Conservation (phyloP, 768 basidiomycete genomes). For the Lyophyllum shimeji region DNA sequence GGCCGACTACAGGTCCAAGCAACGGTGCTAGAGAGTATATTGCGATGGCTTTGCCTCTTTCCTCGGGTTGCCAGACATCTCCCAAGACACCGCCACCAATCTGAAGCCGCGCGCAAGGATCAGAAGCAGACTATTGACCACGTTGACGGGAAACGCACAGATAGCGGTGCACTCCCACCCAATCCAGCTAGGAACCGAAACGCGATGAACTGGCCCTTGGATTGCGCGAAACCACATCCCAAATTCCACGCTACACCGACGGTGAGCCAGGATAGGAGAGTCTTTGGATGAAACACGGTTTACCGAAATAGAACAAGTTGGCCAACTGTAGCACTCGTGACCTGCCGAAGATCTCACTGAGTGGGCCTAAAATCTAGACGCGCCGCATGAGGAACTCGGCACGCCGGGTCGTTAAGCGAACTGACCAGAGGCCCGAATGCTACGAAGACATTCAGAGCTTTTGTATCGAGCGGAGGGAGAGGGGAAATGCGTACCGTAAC, state of each 20-base stretch:
- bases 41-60: constrained; percentile 63
- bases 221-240: constrained; percentile 64
- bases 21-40: constrained; percentile 66
- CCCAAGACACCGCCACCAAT: constrained; percentile 65
- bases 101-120: constrained; percentile 24
- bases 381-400: background rate
- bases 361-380: constrained; percentile 49
- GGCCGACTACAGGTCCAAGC: constrained; percentile 65
- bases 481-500: constrained; percentile 47
- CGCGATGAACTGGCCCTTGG: constrained; percentile 53
- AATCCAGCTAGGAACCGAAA: constrained; percentile 72
- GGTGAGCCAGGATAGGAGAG: background rate
- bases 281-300: constrained; percentile 2
- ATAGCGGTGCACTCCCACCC: constrained; percentile 70
- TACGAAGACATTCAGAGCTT: constrained; percentile 18
- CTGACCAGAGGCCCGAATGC: constrained; percentile 52
- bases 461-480: background rate
- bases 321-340: constrained; percentile 57
- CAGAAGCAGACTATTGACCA: constrained; percentile 25
- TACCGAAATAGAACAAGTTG: constrained; percentile 70
- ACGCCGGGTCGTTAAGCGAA: background rate
- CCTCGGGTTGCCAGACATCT: constrained; percentile 61
- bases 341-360: constrained; percentile 73
- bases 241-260: constrained; percentile 52
- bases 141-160: constrained; percentile 46